A percentile compares a stretch with the other conserved stretches of the same genome.
Evolutionary conservation across 1,139 yeast genomes (phyloP).

Genomic region (Taphrina wiesneri): DNA sequence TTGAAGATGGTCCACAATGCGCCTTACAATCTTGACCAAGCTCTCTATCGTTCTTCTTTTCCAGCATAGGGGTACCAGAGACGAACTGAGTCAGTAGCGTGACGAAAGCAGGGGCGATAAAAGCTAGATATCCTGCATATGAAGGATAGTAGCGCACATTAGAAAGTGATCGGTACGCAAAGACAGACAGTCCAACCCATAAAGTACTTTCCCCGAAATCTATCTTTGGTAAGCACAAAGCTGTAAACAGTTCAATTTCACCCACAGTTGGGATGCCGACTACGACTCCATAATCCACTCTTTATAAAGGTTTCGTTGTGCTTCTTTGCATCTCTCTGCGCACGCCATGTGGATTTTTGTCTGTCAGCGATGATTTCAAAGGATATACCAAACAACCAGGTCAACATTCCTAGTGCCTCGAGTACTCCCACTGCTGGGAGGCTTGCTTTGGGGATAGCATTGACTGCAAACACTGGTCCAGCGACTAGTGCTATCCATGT

Average conservation of each 20-base stretch:
- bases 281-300: conserved; percentile 19
- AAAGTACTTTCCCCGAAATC: conserved; percentile 32
- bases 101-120: conserved; percentile 21
- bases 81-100: conserved; percentile 26
- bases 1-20: neutral
- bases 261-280: conserved; percentile 31
- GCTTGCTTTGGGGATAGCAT: conserved; percentile 21
- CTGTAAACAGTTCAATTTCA: neutral
- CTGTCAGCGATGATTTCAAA: conserved; percentile 30
- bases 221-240: neutral
- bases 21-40: conserved; percentile 11
- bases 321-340: conserved; percentile 23
- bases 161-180: conserved; percentile 16
- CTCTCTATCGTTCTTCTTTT: conserved; percentile 28
- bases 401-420: conserved; percentile 17
- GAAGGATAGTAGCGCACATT: conserved; percentile 13
- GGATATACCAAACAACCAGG: conserved; percentile 30
- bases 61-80: conserved; percentile 33
- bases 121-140: conserved; percentile 26
- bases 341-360: conserved; percentile 30
- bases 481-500: conserved; percentile 34
- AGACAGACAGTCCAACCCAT: conserved; percentile 26
- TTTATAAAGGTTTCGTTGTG: conserved; percentile 25
- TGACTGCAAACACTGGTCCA: conserved; percentile 27
- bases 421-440: conserved; percentile 24